These are phyloP conservation scores for Kluyveromyces wickerhamii DNA, from an alignment of 805 yeast genomes.

Conservation along the genomic window DNA sequence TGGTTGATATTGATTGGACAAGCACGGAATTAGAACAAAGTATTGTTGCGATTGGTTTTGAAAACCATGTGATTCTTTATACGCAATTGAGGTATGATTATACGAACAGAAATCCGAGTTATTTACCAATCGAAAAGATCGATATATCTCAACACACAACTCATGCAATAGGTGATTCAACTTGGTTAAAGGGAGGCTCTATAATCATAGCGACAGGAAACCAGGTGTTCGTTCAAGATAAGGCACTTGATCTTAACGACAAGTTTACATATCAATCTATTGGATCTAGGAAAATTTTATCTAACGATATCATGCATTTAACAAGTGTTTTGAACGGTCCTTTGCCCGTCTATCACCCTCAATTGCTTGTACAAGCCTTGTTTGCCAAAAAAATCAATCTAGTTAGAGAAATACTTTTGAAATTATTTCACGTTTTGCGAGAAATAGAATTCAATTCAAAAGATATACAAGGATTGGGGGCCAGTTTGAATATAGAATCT, in stretches of 20 bases:
- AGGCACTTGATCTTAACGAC: constrained; percentile 49
- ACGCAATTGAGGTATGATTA: constrained; percentile 85
- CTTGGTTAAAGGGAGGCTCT: constrained; percentile 76
- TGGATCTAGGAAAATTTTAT: constrained; percentile 50
- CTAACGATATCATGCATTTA: constrained; percentile 53
- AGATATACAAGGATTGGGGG: constrained; percentile 25
- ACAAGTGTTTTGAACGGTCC: constrained; percentile 82
- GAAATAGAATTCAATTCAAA: constrained; percentile 39
- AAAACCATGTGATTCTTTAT: constrained; percentile 52
- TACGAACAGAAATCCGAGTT: constrained; percentile 71
- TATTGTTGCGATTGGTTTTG: constrained; percentile 74
- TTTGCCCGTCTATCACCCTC: constrained; percentile 86
- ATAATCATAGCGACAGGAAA: constrained; percentile 84
- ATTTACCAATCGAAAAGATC: constrained; percentile 64
- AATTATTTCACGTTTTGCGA: constrained; percentile 47
- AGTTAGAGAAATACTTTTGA: constrained; percentile 49
- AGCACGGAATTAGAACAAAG: constrained; percentile 57
- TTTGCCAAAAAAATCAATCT: constrained; percentile 50
- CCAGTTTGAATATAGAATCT: constrained; percentile 25
- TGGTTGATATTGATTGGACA: constrained; percentile 85
- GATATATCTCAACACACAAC: constrained; percentile 65
- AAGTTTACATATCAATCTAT: constrained; percentile 44
- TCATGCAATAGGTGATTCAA: constrained; percentile 80
- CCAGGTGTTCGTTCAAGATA: constrained; percentile 78
- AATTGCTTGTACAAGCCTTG: constrained; percentile 66